phyloP scores from a whole-genome alignment of 2,329 filamentous ascomycete species.

The Penicillium polonicum region DNA sequence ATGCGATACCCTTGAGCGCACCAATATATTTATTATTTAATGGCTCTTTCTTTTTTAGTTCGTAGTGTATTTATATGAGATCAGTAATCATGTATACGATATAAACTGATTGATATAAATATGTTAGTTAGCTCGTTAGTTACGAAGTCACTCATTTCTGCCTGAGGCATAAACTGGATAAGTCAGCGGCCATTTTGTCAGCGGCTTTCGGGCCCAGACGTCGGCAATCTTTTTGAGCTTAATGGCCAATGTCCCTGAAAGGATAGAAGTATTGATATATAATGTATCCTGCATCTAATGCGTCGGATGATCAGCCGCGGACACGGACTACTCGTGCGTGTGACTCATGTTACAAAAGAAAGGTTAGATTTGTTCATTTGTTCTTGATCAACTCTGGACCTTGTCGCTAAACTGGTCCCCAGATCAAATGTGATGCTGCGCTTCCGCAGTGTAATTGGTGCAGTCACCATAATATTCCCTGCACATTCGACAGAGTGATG shows the following conservation, averaged over 20 bases:
- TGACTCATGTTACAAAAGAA: slow-evolving; percentile 52
- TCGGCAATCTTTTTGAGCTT: background rate
- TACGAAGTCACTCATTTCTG: too few species aligned
- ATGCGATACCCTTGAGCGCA: background rate
- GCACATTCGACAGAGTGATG: slow-evolving; percentile 45
- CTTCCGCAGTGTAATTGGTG: slow-evolving; percentile 53
- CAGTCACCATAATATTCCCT: slow-evolving; percentile 48
- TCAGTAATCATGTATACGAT: background rate
- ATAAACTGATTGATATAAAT: background rate
- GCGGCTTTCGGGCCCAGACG: background rate
- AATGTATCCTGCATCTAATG: slow-evolving; percentile 22
- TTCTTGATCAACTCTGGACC: background rate
- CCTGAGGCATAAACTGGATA: background rate
- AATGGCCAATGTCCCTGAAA: background rate
- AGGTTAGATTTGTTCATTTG: slow-evolving; percentile 38
- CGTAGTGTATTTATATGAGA: background rate
- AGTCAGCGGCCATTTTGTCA: slow-evolving; percentile 1
- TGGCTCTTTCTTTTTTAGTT: background rate
- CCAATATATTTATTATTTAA: background rate
- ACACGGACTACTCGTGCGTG: slow-evolving; percentile 44
- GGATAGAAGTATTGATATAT: background rate
- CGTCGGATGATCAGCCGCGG: slow-evolving; percentile 17
- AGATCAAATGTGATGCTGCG: slow-evolving; percentile 54
- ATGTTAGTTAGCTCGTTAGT: too few species aligned
- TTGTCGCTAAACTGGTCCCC: background rate